Evolutionary conservation across 345 rosid species (phyloP).

Genomic region (Populus ilicifolia): DNA sequence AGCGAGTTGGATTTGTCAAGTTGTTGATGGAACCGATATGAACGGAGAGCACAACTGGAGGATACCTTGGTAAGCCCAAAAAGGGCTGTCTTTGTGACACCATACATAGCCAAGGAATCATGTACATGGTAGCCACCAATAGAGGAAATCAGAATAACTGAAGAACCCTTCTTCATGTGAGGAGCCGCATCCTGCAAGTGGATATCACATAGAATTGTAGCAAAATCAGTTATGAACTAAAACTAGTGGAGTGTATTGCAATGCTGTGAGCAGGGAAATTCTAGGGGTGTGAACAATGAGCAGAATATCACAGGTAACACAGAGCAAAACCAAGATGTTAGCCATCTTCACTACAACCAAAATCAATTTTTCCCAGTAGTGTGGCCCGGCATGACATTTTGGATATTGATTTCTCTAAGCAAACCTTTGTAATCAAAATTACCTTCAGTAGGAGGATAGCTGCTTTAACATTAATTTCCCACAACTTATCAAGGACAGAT

Average conservation of each 20-base stretch:
- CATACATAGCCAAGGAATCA: slow-evolving; percentile 71
- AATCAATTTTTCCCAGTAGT: too few species aligned
- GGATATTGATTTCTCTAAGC: neutral
- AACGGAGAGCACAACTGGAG: neutral
- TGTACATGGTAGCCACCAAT: slow-evolving; percentile 60
- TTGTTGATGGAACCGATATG: neutral
- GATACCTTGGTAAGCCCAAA: slow-evolving; percentile 83
- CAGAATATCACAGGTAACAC: neutral
- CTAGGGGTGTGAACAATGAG: neutral
- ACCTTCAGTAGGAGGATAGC: slow-evolving; percentile 67
- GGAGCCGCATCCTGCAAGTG: slow-evolving; percentile 66
- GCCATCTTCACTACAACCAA: too few species aligned
- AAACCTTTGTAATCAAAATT: neutral
- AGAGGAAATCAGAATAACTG: slow-evolving; percentile 71
- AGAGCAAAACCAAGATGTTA: neutral
- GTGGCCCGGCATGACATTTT: neutral
- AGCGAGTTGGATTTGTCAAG: neutral
- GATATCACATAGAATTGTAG: neutral
- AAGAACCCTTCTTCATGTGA: slow-evolving; percentile 69
- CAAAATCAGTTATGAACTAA: too few species aligned
- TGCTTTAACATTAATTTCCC: slow-evolving; percentile 88
- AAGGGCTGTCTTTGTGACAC: slow-evolving; percentile 89
- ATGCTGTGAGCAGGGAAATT: too few species aligned
- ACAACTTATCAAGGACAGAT: slow-evolving; percentile 70
- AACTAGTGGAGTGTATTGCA: too few species aligned